Conservation (phyloP, 2,329 filamentous ascomycete genomes). For the Setomelanomma holmii region DNA sequence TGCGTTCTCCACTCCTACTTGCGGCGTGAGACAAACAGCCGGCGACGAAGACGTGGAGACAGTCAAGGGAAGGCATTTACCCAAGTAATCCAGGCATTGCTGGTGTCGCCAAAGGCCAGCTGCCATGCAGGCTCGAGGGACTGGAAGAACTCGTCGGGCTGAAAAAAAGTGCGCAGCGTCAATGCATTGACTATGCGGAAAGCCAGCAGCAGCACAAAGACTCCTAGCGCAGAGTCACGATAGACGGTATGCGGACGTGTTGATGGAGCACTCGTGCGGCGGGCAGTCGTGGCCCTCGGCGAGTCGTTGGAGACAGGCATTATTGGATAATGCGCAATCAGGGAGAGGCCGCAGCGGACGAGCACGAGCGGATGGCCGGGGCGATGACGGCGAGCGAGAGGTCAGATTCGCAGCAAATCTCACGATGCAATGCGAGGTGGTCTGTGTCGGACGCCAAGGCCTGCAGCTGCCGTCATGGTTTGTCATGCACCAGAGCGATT, state of each 20-base stretch:
- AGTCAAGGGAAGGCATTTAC: slow-evolving; percentile 58
- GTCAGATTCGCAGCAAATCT: slow-evolving; percentile 21
- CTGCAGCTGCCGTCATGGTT: slow-evolving; percentile 26
- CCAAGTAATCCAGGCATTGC: slow-evolving; percentile 95
- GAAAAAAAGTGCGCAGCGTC: slow-evolving; percentile 87
- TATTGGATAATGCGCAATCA: slow-evolving; percentile 33
- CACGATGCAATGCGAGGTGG: slow-evolving; percentile 27
- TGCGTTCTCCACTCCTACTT: slow-evolving; percentile 88
- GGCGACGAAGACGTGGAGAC: slow-evolving; percentile 6
- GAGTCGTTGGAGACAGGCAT: slow-evolving; percentile 40
- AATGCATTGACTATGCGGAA: slow-evolving; percentile 83
- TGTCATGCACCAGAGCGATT: slow-evolving; percentile 31
- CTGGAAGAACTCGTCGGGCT: slow-evolving; percentile 98
- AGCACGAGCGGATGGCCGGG: slow-evolving; percentile 26
- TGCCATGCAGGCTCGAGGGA: slow-evolving; percentile 93
- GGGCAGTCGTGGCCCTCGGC: slow-evolving; percentile 38
- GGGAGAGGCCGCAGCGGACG: too few species aligned
- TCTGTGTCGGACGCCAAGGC: slow-evolving; percentile 23
- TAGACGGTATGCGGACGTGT: slow-evolving; percentile 28
- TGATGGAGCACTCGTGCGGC: slow-evolving; percentile 30
- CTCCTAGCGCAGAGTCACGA: slow-evolving; percentile 39
- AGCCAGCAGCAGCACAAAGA: slow-evolving; percentile 58
- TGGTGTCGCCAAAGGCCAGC: slow-evolving; percentile 77
- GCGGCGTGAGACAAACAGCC: slow-evolving; percentile 36
- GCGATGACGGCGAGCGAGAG: slow-evolving; percentile 27